Evolutionary conservation across 768 basidiomycete genomes (phyloP), one percentile per base, ranked within the genome.

Genomic region (Leucocoprinus sp.): DNA sequence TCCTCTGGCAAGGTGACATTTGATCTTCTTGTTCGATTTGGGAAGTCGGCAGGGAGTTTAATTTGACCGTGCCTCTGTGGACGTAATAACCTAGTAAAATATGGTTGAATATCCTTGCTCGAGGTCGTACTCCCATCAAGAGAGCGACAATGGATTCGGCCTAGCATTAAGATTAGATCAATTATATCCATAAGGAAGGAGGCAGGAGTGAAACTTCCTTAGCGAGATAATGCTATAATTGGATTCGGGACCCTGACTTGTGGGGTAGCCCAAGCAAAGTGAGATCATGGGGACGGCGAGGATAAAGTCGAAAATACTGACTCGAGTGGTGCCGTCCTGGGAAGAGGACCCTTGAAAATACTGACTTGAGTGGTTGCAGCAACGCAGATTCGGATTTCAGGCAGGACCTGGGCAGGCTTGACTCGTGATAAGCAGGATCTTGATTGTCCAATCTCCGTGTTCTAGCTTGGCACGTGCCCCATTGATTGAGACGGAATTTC

Each of bases 381-480:
- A n/a, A n/a, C n/a, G n/a, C n/a, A n/a, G n/a, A n/a, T n/a, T n/a
- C n/a, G n/a, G n/a, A n/a, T n/a, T n/a, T n/a, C n/a, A n/a, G n/a
- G n/a, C n/a, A n/a, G n/a, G n/a, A n/a, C n/a, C n/a, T n/a, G n/a
- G n/a, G n/a, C n/a, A n/a, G n/a, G n/a, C n/a, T n/a, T n/a, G n/a
- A n/a, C n/a, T n/a, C n/a, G n/a, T 24, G 42, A 15, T 4, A 34
- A 39, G 8, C 15, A n/a, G 18, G 23, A 45, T 28, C 8, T 27
- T 18, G 23, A 26, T 41, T 40, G 19, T 42, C 29, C 27, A 37
- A 38, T 28, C 19, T 39, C 35, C n/a, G 31, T 36, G 19, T 8
- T 40, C 38, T 37, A 37, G 46, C 5, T 5, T 12, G 35, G 40
- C 50, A 51, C 50, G 50, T 51, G 50, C 41, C 40, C 15, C 46